phyloP scores from a whole-genome alignment of 805 yeast genomes.

The Saccharomycopsis selenospora region DNA sequence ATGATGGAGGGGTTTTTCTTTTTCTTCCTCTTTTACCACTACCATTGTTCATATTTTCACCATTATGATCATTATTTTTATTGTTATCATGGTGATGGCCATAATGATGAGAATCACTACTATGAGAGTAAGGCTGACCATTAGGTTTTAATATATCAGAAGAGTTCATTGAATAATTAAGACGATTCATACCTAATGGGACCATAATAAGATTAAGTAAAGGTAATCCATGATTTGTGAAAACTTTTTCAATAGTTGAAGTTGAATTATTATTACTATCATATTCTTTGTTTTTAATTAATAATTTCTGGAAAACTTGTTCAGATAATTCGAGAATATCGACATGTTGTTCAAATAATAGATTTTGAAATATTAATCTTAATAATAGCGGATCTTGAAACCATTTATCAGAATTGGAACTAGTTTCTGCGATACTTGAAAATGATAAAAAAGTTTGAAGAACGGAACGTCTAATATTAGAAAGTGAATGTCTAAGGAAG shows the following conservation, averaged over 20 bases:
- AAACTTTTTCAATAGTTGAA: constrained; percentile 34
- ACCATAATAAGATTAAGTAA: constrained; percentile 70
- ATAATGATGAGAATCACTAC: constrained; percentile 1
- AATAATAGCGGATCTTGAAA: constrained; percentile 78
- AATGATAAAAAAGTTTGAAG: constrained; percentile 75
- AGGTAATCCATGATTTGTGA: constrained; percentile 52
- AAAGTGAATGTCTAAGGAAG: constrained; percentile 86
- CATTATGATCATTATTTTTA: constrained; percentile 24
- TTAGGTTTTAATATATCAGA: constrained; percentile 74
- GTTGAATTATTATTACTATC: constrained; percentile 26
- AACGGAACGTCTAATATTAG: constrained; percentile 85
- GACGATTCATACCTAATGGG: constrained; percentile 90
- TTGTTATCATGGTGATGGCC: constrained; percentile 21
- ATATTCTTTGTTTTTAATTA: constrained; percentile 37
- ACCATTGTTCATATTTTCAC: constrained; percentile 6
- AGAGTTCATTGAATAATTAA: constrained; percentile 76
- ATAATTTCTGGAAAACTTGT: constrained; percentile 49
- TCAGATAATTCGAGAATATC: constrained; percentile 60
- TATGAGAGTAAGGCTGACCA: constrained; percentile 38
- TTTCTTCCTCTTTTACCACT: constrained; percentile 37
- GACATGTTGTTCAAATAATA: constrained; percentile 80
- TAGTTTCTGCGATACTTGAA: constrained; percentile 42
- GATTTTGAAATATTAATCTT: constrained; percentile 76
- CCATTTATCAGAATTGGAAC: constrained; percentile 38
- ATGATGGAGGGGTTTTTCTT: constrained; percentile 33